These are phyloP conservation scores for Puccinia horiana DNA, from an alignment of 1,284 basidiomycete species.

Conservation along the genomic window DNA sequence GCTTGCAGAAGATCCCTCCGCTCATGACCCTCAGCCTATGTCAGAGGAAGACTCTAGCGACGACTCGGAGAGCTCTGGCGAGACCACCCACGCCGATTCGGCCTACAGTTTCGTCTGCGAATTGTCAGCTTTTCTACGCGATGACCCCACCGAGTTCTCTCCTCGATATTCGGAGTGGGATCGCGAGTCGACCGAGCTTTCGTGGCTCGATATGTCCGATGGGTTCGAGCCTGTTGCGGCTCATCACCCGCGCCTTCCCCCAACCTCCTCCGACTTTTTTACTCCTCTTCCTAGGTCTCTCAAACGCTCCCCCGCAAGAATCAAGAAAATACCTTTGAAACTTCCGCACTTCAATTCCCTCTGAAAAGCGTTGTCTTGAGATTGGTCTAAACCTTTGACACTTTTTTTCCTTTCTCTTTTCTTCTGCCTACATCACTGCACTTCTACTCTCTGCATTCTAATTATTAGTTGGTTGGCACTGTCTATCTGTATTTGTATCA, in stretches of 20 bases:
- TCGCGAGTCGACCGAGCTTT: background rate
- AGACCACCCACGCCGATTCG: background rate
- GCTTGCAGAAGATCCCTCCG: background rate
- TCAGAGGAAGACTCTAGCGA: too few relatives aligned
- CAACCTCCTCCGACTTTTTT: background rate
- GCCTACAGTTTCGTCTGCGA: background rate
- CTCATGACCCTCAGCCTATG: background rate
- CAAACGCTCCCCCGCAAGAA: slow-evolving; percentile 19
- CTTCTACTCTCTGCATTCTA: background rate
- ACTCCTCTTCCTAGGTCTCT: background rate
- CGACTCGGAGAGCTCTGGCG: background rate
- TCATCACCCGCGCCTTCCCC: background rate
- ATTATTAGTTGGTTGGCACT: background rate
- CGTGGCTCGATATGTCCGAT: background rate
- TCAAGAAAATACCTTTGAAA: background rate
- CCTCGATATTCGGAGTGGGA: slow-evolving; percentile 12
- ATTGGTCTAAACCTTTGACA: too few relatives aligned
- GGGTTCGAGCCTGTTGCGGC: background rate
- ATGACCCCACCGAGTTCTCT: slow-evolving; percentile 28
- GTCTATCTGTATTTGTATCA: background rate
- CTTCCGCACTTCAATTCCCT: too few relatives aligned
- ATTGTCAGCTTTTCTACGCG: background rate
- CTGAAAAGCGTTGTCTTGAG: too few relatives aligned
- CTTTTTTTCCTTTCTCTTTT: too few relatives aligned
- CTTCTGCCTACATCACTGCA: too few relatives aligned